A percentile compares a stretch with the other conserved stretches of the same genome.
Evolutionary conservation across 2,329 filamentous ascomycete genomes (phyloP).

Genomic region (Sporothrix sp.): DNA sequence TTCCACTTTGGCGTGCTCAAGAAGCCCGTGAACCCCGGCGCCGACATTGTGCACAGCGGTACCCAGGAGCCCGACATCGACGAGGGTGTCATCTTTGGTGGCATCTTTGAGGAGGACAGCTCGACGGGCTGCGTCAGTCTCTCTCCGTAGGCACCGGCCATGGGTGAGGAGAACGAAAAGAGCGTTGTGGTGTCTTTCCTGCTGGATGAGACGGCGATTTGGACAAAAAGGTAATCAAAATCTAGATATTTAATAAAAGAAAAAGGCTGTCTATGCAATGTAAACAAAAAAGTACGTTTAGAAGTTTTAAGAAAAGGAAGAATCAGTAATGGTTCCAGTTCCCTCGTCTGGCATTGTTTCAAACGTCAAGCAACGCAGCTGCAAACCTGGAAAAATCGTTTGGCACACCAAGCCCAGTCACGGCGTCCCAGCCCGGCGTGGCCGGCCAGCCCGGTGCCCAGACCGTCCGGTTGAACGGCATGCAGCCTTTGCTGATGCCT

Average conservation of each 20-base stretch:
- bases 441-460: conserved; percentile 35
- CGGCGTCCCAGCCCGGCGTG: conserved; percentile 35
- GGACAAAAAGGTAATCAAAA: not conserved
- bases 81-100: conserved; percentile 43
- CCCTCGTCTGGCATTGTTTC: not conserved
- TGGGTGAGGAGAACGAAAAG: too few species aligned
- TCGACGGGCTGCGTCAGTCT: conserved; percentile 30
- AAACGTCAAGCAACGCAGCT: conserved; percentile 2
- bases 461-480: conserved; percentile 23
- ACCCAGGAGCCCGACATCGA: conserved; percentile 39
- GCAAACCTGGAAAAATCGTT: conserved; percentile 31
- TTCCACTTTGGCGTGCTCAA: conserved; percentile 55
- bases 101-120: conserved; percentile 45
- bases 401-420: conserved; percentile 41
- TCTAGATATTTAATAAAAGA: not conserved
- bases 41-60: conserved; percentile 38
- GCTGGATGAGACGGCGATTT: too few species aligned
- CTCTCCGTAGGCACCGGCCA: conserved; percentile 16
- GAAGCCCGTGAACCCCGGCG: conserved; percentile 41
- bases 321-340: not conserved
- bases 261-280: not conserved
- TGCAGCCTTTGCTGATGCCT: conserved; percentile 33
- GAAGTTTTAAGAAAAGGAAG: not conserved
- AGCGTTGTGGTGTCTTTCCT: not conserved
- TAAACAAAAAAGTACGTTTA: too few species aligned